These are phyloP conservation scores for Saturnispora mendoncae DNA, from an alignment of 805 yeast species.

Conservation along the genomic window DNA sequence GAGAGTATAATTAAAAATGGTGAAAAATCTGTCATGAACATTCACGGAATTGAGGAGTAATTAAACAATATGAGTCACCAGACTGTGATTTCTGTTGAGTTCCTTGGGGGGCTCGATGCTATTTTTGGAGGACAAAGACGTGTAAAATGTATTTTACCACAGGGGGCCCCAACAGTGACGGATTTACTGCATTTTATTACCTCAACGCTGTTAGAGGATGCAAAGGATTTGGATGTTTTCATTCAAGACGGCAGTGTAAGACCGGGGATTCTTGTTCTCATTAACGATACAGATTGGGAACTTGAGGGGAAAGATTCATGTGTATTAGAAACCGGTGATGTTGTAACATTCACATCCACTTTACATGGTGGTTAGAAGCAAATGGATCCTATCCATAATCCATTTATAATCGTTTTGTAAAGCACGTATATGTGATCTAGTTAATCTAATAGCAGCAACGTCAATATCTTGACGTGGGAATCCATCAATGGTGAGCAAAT, in stretches of 20 bases:
- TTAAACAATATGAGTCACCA: slow-evolving; percentile 1
- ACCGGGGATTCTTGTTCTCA: slow-evolving; percentile 86
- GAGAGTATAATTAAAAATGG: not conserved
- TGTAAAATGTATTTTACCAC: slow-evolving; percentile 37
- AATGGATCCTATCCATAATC: slow-evolving; percentile 38
- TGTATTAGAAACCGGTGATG: slow-evolving; percentile 65
- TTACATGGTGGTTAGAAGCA: slow-evolving; percentile 79
- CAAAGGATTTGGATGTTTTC: slow-evolving; percentile 62
- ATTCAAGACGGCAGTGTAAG: slow-evolving; percentile 75
- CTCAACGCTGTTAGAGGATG: slow-evolving; percentile 45
- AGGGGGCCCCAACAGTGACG: slow-evolving; percentile 29
- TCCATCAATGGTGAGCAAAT: slow-evolving; percentile 63
- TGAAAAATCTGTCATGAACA: not conserved
- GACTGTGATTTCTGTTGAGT: slow-evolving; percentile 34
- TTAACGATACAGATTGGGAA: slow-evolving; percentile 97
- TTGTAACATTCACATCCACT: slow-evolving; percentile 82
- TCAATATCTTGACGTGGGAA: slow-evolving; percentile 82
- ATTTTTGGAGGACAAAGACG: slow-evolving; percentile 55
- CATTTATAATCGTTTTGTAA: slow-evolving; percentile 59
- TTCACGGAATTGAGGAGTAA: not conserved
- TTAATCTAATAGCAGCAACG: slow-evolving; percentile 54
- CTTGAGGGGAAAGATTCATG: slow-evolving; percentile 82
- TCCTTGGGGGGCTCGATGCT: slow-evolving; percentile 76
- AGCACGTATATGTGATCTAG: slow-evolving; percentile 57
- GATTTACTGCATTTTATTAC: slow-evolving; percentile 52